A percentile compares a stretch with the other conserved stretches of the same genome.
phyloP scores from a whole-genome alignment of 805 yeast species.

The Lipomyces mesembrius region DNA sequence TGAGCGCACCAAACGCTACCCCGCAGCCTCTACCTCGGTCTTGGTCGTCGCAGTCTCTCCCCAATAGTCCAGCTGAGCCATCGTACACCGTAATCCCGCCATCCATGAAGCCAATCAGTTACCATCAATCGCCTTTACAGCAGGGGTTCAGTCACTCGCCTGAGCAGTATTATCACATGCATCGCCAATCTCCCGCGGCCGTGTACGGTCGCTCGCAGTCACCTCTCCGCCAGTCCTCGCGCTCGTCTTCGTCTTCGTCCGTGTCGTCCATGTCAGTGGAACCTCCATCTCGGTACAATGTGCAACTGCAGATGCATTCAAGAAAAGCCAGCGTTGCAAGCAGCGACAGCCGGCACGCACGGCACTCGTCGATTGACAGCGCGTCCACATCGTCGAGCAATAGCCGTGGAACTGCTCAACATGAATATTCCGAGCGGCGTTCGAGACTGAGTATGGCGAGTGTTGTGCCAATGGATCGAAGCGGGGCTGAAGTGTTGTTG shows the following conservation, averaged over 20 bases:
- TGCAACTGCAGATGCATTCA: not conserved
- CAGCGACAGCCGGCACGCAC: slow-evolving; percentile 10
- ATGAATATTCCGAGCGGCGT: not conserved
- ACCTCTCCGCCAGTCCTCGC: slow-evolving; percentile 8
- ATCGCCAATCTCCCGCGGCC: slow-evolving; percentile 3
- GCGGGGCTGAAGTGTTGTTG: not conserved
- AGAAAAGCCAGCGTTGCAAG: not conserved
- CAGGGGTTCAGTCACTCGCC: not conserved
- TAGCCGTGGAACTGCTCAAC: not conserved
- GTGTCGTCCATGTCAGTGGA: slow-evolving; percentile 1
- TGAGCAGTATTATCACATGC: slow-evolving; percentile 13
- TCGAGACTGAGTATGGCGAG: not conserved
- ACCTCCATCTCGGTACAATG: slow-evolving; percentile 3
- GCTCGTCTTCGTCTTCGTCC: slow-evolving; percentile 10
- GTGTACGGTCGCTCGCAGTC: slow-evolving; percentile 13
- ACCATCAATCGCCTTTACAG: slow-evolving; percentile 6
- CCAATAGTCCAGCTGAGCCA: slow-evolving; percentile 1
- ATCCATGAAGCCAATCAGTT: slow-evolving; percentile 1
- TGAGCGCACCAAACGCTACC: slow-evolving; percentile 4
- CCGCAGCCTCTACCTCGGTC: slow-evolving; percentile 12
- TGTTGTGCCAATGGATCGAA: not conserved
- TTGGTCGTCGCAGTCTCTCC: slow-evolving; percentile 12
- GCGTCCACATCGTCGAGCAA: slow-evolving; percentile 19
- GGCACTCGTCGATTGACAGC: slow-evolving; percentile 22
- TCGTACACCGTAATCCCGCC: slow-evolving; percentile 1